Conservation (phyloP, 1,139 yeast genomes). For the Arxiozyma bovina region DNA sequence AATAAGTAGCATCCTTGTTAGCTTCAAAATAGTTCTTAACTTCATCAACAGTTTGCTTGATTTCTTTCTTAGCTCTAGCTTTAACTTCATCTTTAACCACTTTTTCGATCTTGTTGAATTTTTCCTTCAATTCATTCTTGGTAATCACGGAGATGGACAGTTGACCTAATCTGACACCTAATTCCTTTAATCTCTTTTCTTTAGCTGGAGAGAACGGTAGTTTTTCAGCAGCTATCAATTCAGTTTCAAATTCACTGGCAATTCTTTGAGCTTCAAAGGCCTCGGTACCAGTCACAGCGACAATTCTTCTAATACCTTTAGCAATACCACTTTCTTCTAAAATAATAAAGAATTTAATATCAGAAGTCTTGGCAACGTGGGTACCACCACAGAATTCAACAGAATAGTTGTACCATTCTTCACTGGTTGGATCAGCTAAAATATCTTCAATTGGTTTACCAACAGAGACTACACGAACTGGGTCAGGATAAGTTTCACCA, state of each 20-base stretch:
- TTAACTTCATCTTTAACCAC: constrained; percentile 80
- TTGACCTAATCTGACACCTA: constrained; percentile 77
- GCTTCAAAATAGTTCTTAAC: constrained; percentile 62
- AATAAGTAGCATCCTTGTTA: constrained; percentile 41
- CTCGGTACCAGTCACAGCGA: constrained; percentile 87
- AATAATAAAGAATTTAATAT: constrained; percentile 81
- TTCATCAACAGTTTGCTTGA: constrained; percentile 70
- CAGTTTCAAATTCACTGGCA: constrained; percentile 60
- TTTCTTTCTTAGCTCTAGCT: constrained; percentile 78
- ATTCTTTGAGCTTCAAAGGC: constrained; percentile 84
- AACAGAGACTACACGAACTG: constrained; percentile 93
- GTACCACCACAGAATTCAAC: constrained; percentile 99
- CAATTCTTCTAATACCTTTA: constrained; percentile 95
- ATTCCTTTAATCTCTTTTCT: constrained; percentile 71
- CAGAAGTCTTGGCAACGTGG: constrained; percentile 86
- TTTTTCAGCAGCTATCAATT: constrained; percentile 49
- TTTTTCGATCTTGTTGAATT: constrained; percentile 74
- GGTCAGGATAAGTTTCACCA: constrained; percentile 98
- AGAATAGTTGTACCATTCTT: constrained; percentile 68
- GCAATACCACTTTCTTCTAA: constrained; percentile 97
- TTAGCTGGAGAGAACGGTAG: constrained; percentile 59
- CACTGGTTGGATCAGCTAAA: constrained; percentile 56
- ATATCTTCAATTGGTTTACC: constrained; percentile 85
- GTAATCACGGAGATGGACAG: constrained; percentile 72
- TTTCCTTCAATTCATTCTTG: constrained; percentile 65